These are phyloP conservation scores for Senna tora DNA, from an alignment of 306 rosid species.

Conservation along the genomic window DNA sequence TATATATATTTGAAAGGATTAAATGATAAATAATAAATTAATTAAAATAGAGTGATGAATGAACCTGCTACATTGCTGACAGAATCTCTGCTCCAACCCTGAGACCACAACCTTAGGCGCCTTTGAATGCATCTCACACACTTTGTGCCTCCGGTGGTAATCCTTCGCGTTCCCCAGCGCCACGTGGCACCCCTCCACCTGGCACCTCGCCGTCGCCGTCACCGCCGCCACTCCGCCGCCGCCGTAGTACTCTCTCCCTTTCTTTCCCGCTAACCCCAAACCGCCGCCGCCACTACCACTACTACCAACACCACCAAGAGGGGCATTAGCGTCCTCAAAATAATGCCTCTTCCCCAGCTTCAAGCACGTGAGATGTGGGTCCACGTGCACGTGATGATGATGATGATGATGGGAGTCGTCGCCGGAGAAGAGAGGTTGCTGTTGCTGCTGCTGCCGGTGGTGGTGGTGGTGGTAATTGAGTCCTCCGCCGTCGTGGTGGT, in stretches of 20 bases:
- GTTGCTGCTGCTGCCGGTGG: constrained; percentile 9
- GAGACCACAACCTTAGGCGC: constrained; percentile 81
- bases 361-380: constrained; percentile 81
- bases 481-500: not conserved
- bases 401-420: constrained; percentile 41
- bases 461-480: not conserved
- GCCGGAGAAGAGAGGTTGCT: constrained; percentile 40
- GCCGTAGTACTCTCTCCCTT: constrained; percentile 42
- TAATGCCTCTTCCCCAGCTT: constrained; percentile 93
- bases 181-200: constrained; percentile 95
- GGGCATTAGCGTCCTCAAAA: constrained; percentile 64
- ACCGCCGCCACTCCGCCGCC: not conserved
- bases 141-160: constrained; percentile 92
- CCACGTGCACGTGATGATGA: constrained; percentile 62
- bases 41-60: too few relatives aligned
- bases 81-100: constrained; percentile 90
- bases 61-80: constrained; percentile 99
- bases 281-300: not conserved
- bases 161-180: constrained; percentile 79
- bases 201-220: constrained; percentile 66
- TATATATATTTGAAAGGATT: too few relatives aligned
- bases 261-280: constrained; percentile 48
- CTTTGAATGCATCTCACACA: constrained; percentile 93
- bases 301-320: not conserved
- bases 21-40: too few relatives aligned